These are phyloP conservation scores for Penicillium aurantiogriseum DNA, from an alignment of 2,329 filamentous ascomycete species.

Conservation along the genomic window DNA sequence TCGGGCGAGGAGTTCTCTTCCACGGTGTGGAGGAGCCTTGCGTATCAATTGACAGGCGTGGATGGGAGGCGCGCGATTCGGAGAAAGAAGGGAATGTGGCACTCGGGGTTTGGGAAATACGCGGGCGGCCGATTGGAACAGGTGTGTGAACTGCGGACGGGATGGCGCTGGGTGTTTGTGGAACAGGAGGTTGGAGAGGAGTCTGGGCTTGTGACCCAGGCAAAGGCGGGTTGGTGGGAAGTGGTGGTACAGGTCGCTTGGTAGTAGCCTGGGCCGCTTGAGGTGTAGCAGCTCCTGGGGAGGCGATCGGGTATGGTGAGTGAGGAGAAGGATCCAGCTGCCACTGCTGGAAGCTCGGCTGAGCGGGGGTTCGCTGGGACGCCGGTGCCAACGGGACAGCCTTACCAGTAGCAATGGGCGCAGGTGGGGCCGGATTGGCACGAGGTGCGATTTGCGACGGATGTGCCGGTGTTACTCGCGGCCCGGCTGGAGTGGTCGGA, in stretches of 20 bases:
- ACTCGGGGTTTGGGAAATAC: slow-evolving; percentile 31
- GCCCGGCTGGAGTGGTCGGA: slow-evolving; percentile 19
- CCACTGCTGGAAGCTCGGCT: slow-evolving; percentile 41
- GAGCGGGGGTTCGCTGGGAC: slow-evolving; percentile 24
- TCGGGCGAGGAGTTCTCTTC: slow-evolving; percentile 40
- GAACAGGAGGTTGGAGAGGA: slow-evolving; percentile 21
- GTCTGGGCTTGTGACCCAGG: slow-evolving; percentile 15
- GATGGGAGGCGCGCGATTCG: slow-evolving; percentile 28
- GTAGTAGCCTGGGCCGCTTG: slow-evolving; percentile 15
- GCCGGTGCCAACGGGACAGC: slow-evolving; percentile 16
- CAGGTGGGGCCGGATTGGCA: slow-evolving; percentile 12
- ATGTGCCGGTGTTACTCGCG: slow-evolving; percentile 21
- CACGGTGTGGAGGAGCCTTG: slow-evolving; percentile 45
- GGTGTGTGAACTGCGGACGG: slow-evolving; percentile 24
- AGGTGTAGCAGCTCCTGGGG: slow-evolving; percentile 22
- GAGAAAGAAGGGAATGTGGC: slow-evolving; percentile 27
- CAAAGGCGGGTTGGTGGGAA: slow-evolving; percentile 21
- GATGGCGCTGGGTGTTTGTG: slow-evolving; percentile 29
- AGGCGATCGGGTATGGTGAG: slow-evolving; percentile 28
- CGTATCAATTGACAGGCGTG: slow-evolving; percentile 39
- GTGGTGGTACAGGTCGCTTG: slow-evolving; percentile 21
- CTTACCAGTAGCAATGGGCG: slow-evolving; percentile 18
- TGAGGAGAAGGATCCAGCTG: slow-evolving; percentile 34
- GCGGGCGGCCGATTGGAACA: slow-evolving; percentile 22
- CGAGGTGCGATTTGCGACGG: slow-evolving; percentile 29